Percentiles rank a stretch among this genome's conserved stretches.
Conservation (phyloP, 2,329 filamentous ascomycete species). For the Diaporthe sp. region DNA sequence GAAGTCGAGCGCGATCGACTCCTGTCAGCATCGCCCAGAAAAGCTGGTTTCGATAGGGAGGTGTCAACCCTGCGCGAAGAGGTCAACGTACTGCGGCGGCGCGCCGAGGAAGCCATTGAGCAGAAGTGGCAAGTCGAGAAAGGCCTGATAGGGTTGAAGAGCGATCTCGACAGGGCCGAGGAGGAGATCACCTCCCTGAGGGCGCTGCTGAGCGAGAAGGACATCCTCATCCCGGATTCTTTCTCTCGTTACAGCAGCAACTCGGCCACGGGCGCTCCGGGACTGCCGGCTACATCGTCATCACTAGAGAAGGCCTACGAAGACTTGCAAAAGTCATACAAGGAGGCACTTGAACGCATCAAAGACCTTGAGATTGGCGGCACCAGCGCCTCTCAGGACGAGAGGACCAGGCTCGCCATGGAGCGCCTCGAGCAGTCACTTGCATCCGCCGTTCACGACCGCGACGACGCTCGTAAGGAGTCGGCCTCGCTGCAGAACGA, state of each 20-base stretch:
- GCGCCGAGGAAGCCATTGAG: slow-evolving; percentile 93
- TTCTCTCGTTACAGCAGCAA: slow-evolving; percentile 56
- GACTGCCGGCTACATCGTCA: slow-evolving; percentile 72
- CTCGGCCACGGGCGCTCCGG: slow-evolving; percentile 53
- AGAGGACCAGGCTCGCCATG: slow-evolving; percentile 73
- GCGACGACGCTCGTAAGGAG: slow-evolving; percentile 78
- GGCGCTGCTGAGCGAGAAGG: slow-evolving; percentile 82
- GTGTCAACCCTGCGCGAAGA: slow-evolving; percentile 85
- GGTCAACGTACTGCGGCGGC: slow-evolving; percentile 83
- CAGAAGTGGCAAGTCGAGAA: slow-evolving; percentile 98
- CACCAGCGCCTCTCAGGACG: slow-evolving; percentile 56
- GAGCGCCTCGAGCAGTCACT: slow-evolving; percentile 77
- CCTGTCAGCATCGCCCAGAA: slow-evolving; percentile 75
- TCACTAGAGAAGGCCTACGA: slow-evolving; percentile 81
- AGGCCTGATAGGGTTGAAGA: slow-evolving; percentile 87
- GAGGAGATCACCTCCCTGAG: slow-evolving; percentile 91
- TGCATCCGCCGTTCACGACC: slow-evolving; percentile 76
- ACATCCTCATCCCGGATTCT: slow-evolving; percentile 79
- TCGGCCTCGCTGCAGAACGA: slow-evolving; percentile 72
- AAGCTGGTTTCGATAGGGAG: slow-evolving; percentile 86
- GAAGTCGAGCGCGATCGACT: slow-evolving; percentile 84
- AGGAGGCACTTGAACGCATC: slow-evolving; percentile 75
- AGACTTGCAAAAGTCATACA: slow-evolving; percentile 80
- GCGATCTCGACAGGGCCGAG: slow-evolving; percentile 95
- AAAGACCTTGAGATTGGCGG: slow-evolving; percentile 70